Evolutionary conservation across 2,329 filamentous ascomycete genomes (phyloP), one percentile per base, ranked within the genome.

Genomic region (Thelonectria rubi): DNA sequence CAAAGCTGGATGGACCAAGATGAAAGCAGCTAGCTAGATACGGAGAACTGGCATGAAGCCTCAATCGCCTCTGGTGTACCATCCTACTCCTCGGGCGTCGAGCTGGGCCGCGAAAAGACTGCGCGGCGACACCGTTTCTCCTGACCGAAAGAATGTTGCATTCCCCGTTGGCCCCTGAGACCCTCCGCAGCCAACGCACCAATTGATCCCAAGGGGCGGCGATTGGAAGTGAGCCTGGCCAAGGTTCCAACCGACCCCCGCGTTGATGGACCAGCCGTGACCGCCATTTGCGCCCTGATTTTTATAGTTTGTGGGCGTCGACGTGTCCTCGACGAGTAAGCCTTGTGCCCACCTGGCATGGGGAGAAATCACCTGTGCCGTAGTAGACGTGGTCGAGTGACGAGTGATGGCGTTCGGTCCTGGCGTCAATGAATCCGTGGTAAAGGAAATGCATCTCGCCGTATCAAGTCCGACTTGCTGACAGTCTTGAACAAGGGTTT

Each of bases 261-360:
- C 69, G 14, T 71, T 71, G 9, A 71, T 71, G 5, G 63, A 24
- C 69, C 69, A 71, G 1, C 69, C 69, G 1, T 69, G 69, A 0
- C 69, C 69, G 0, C 68, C 67, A 1, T 55, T 58, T 1, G 20
- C 64, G 0, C 42, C 55, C 0, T 69, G 54, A 7, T 71, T 64
- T 7, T 59, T 52, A 3, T 69, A 71, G 0, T 53, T 32, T 0
- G 54, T 58, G 0, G 48, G 39, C 0, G 56, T 68, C 0, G 55
- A 51, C 0, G 65, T 67, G 2, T 64, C 45, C 9, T 71, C 69
- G 3, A 71, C 68, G 0, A 71, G 42, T 5, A 71, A 15, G 0
- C 68, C 69, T n/a, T 71, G 61, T 0, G 69, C 63, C 68, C 69
- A 71, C 21, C 69, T 52, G 9, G 63, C 48, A 32, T 71, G 67